A percentile compares a stretch with the other conserved stretches of the same genome.
phyloP scores from a whole-genome alignment of 208 protist genomes.

The Leishmania guyanensis region DNA sequence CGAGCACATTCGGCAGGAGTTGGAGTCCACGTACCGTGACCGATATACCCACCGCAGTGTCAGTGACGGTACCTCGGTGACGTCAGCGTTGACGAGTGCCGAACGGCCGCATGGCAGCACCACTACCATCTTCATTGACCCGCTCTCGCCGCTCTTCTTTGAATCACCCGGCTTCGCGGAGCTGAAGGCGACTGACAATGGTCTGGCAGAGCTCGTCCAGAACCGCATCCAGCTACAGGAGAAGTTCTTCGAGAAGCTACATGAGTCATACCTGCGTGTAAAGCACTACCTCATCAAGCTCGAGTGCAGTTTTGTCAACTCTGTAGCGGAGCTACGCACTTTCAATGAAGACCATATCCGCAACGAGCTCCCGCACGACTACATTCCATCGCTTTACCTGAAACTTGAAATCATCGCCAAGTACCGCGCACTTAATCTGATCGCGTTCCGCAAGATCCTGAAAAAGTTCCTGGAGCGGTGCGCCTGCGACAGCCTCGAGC shows the following conservation, averaged over 20 bases:
- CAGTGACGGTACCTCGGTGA: not conserved
- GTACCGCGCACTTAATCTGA: slow-evolving; percentile 76
- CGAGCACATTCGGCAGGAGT: slow-evolving; percentile 48
- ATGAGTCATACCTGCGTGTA: slow-evolving; percentile 62
- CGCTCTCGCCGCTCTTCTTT: slow-evolving; percentile 25
- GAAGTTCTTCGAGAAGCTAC: slow-evolving; percentile 69
- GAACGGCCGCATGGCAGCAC: not conserved
- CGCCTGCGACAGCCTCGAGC: slow-evolving; percentile 67
- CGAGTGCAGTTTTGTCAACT: slow-evolving; percentile 43
- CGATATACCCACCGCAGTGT: slow-evolving; percentile 20
- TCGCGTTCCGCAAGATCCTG: slow-evolving; percentile 77
- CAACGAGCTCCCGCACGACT: slow-evolving; percentile 32
- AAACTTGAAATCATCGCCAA: slow-evolving; percentile 62
- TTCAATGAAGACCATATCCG: slow-evolving; percentile 68
- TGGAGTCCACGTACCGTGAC: slow-evolving; percentile 23
- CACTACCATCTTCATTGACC: slow-evolving; percentile 20
- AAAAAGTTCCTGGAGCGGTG: slow-evolving; percentile 84
- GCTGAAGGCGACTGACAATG: slow-evolving; percentile 19
- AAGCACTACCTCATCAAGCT: slow-evolving; percentile 52
- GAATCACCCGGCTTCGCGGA: slow-evolving; percentile 17
- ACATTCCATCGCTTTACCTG: slow-evolving; percentile 73
- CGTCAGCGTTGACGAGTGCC: not conserved
- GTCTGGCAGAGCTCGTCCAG: slow-evolving; percentile 30
- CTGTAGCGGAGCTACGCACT: slow-evolving; percentile 47
- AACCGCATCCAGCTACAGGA: slow-evolving; percentile 43